phyloP scores from a whole-genome alignment of 2,329 filamentous ascomycete species.

The Fusarium sp. region DNA sequence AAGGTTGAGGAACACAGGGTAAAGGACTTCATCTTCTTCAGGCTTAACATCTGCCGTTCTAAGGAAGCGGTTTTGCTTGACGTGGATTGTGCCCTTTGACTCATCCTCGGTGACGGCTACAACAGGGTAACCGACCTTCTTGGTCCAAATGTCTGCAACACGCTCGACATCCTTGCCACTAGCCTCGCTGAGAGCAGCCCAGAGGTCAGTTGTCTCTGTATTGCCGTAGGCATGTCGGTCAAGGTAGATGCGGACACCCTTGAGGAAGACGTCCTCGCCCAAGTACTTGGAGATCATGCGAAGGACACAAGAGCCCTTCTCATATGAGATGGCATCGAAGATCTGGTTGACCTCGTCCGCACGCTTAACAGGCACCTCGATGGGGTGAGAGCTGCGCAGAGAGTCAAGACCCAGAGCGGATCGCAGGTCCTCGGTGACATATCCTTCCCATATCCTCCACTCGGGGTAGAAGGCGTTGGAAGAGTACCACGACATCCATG shows the following conservation, averaged over 20 bases:
- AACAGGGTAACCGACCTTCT: constrained; percentile 93
- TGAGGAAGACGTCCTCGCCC: constrained; percentile 91
- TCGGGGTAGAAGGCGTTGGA: constrained; percentile 96
- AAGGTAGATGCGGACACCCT: constrained; percentile 89
- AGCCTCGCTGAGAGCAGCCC: constrained; percentile 86
- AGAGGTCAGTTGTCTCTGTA: constrained; percentile 90
- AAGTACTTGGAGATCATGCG: constrained; percentile 98
- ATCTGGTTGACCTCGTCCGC: constrained; percentile 98
- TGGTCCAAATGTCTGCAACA: constrained; percentile 97
- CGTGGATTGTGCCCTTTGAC: constrained; percentile 76
- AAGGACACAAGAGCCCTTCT: constrained; percentile 93
- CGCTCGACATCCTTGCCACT: constrained; percentile 91
- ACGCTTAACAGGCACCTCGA: constrained; percentile 94
- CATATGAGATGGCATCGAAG: constrained; percentile 97
- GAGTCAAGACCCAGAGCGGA: constrained; percentile 89
- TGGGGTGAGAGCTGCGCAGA: constrained; percentile 92
- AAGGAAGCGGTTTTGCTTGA: constrained; percentile 96
- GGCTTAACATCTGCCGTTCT: constrained; percentile 92
- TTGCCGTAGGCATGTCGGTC: constrained; percentile 98
- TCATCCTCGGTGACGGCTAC: constrained; percentile 79
- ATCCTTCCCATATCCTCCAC: constrained; percentile 98
- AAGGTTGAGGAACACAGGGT: constrained; percentile 88
- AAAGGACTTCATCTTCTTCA: constrained; percentile 89
- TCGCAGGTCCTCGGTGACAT: constrained; percentile 92
- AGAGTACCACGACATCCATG: constrained; percentile 70